These are phyloP conservation scores for Solanum pennellii DNA, from an alignment of 257 asterid genomes.

Conservation along the genomic window DNA sequence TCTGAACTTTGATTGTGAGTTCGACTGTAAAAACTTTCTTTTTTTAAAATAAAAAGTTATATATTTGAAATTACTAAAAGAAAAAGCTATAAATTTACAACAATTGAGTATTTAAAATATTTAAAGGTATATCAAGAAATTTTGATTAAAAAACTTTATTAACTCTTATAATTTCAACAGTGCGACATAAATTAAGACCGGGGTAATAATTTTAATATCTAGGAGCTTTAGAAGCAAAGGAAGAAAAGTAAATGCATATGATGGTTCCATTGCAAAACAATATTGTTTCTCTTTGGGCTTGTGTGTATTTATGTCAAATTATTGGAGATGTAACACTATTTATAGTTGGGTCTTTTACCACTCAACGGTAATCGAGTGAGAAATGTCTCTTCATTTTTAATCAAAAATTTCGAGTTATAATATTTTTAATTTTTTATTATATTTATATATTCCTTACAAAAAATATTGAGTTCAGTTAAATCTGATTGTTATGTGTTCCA, in stretches of 20 bases:
- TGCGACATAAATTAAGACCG: too few relatives aligned
- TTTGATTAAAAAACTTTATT: too few relatives aligned
- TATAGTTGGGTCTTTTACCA: neutral
- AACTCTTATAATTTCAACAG: neutral
- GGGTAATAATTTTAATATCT: neutral
- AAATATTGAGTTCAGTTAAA: too few relatives aligned
- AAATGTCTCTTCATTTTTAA: too few relatives aligned
- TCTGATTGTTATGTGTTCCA: neutral
- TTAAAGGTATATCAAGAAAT: neutral
- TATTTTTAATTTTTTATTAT: too few relatives aligned
- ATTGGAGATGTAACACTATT: neutral
- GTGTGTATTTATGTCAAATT: neutral
- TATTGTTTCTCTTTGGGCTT: neutral
- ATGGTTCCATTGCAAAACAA: neutral
- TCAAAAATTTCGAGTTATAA: too few relatives aligned
- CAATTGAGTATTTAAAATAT: too few relatives aligned
- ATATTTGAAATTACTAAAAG: too few relatives aligned
- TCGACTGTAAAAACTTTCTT: too few relatives aligned
- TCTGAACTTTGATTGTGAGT: neutral
- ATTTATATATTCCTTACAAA: neutral
- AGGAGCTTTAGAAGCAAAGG: neutral
- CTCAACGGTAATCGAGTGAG: neutral
- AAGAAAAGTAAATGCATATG: neutral
- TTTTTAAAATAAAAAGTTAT: too few relatives aligned
- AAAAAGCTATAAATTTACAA: too few relatives aligned